Percentiles rank a stretch among this genome's conserved stretches.
Evolutionary conservation across 2,329 filamentous ascomycete genomes (phyloP).

Genomic region (Penicillium sp.): DNA sequence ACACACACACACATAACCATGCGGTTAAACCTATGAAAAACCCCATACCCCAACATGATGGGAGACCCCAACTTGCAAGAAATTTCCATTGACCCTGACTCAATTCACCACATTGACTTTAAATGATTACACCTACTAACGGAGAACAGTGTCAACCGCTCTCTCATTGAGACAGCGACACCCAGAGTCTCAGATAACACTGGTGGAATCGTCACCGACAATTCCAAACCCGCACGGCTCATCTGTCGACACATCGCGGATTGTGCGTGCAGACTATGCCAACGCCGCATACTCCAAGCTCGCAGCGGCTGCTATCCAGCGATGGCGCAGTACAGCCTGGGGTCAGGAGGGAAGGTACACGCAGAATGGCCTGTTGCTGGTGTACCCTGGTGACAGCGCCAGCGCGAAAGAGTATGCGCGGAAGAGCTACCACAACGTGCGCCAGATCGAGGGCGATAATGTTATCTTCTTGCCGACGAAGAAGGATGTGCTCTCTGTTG

Average conservation of each 20-base stretch:
- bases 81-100: neutral
- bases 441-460: conserved; percentile 36
- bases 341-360: conserved; percentile 49
- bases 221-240: conserved; percentile 64
- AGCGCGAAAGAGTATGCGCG: conserved; percentile 40
- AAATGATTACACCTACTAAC: conserved; percentile 6
- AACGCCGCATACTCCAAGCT: conserved; percentile 76
- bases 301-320: conserved; percentile 72
- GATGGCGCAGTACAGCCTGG: conserved; percentile 58
- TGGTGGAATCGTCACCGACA: conserved; percentile 59
- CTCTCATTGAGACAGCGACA: conserved; percentile 69
- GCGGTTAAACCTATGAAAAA: neutral
- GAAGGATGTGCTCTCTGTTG: conserved; percentile 38
- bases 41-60: conserved; percentile 2
- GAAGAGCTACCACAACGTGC: conserved; percentile 48
- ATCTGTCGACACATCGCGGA: conserved; percentile 65
- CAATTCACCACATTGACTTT: neutral
- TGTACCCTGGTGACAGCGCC: conserved; percentile 38
- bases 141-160: conserved; percentile 62
- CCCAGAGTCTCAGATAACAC: conserved; percentile 56
- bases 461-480: conserved; percentile 40
- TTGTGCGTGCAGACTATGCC: conserved; percentile 77
- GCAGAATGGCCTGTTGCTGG: conserved; percentile 48
- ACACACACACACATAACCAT: conserved; percentile 4
- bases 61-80: neutral